Evolutionary conservation across 164 flowering plant genomes (phyloP), one percentile per base, ranked within the genome.

Genomic region (Taxillus chinensis): DNA sequence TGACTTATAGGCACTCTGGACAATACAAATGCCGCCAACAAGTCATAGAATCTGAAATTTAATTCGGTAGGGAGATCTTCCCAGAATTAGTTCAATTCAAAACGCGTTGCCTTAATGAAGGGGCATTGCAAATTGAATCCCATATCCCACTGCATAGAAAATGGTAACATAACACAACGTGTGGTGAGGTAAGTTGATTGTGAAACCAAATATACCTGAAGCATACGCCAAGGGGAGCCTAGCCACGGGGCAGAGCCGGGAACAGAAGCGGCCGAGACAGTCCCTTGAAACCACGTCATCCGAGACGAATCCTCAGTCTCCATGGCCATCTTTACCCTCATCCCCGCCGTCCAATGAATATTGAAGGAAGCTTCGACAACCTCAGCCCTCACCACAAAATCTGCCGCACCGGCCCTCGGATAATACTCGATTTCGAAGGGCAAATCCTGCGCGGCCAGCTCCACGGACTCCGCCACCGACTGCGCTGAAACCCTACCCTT

Each of bases 171-270:
- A 27, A 27, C 27, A 27, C 27, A 27, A 27, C 27, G 27, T 27
- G 27, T 0, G 27, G 27, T n/a, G n/a, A n/a, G 27, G 27, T 27
- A 27, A 27, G 27, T 27, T 27, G 27, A 27, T 27, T 27, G 27
- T 2, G 27, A 27, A 27, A 27, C 27, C 27, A 27, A 27, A 9
- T 3, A 57, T 58, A 89, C 96, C 90, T 84, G 77, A 66, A 89
- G 87, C 85, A 78, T 78, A 10, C 84, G 78, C 92, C 96, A 89
- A 1, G 83, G 86, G 52, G 92, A 83, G 48, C 75, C 69, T 7
- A 27, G 62, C 80, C 83, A 79, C 0, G 74, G 74, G 42, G 85
- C 87, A 8, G 54, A 54, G 5, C 75, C 78, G 0, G 67, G 66
- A 51, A 57, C 12, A 1, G 41, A 41, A 37, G 66, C 70, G 5